phyloP scores from a whole-genome alignment of 23 red algal species.

The Gracilaria domingensis region DNA sequence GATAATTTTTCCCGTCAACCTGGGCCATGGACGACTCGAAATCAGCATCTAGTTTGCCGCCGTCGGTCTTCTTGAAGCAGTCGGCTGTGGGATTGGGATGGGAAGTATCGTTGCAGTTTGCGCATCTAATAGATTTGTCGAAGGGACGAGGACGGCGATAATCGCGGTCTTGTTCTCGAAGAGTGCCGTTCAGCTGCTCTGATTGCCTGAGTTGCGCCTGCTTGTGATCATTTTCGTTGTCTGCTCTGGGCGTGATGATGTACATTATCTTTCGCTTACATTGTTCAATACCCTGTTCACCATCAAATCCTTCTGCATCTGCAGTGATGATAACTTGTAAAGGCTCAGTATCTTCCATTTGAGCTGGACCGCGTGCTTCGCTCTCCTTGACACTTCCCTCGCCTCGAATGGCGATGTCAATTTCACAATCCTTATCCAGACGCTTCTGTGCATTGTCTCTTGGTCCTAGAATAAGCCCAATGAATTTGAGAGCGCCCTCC shows the following conservation, averaged over 20 bases:
- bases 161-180: constrained; percentile 87
- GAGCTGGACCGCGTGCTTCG: constrained; percentile 61
- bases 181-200: constrained; percentile 93
- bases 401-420: constrained; percentile 89
- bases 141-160: constrained; percentile 30
- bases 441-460: constrained; percentile 96
- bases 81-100: constrained; percentile 82
- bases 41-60: constrained; percentile 74
- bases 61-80: constrained; percentile 42
- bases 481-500: constrained; percentile 91
- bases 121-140: constrained; percentile 33
- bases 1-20: constrained; percentile 47
- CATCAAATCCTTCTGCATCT: constrained; percentile 86
- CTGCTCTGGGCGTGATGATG: constrained; percentile 76
- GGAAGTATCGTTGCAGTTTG: constrained; percentile 49
- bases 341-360: constrained; percentile 88
- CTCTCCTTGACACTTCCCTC: constrained; percentile 94
- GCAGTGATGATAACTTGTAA: constrained; percentile 90
- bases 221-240: constrained; percentile 97
- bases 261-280: constrained; percentile 87
- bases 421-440: constrained; percentile 87
- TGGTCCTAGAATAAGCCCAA: constrained; percentile 94
- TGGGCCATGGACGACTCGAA: constrained; percentile 75
- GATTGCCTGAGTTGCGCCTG: constrained; percentile 92
- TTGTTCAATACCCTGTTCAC: constrained; percentile 66